Evolutionary conservation across 306 rosid species (phyloP), one percentile per base, ranked within the genome.

Genomic region (Cucurbita ficifolia): DNA sequence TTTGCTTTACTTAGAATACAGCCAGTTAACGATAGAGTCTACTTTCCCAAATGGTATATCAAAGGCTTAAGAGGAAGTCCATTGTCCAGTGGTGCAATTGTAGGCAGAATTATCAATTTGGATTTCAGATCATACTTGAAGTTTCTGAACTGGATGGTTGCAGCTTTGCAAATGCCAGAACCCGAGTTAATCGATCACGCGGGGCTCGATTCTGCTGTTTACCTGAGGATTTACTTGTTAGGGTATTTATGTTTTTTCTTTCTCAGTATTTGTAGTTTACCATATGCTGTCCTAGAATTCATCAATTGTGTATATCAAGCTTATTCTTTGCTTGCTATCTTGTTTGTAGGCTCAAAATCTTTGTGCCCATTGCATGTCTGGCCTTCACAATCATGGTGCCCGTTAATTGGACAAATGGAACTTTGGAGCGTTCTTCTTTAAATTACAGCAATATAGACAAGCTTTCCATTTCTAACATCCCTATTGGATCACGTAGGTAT

Each of bases 1-100:
- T 94, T 94, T 76, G 95, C 98, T 61, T 35, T 90, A 33, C 91
- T 90, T 76, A 90, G 98, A 69, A 88, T 94, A 74, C 97, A 94
- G 75, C 98, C 98, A 17, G 71, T 94, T 81, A 94, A 94, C 7
- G 98, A 94, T 72, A 86, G 98, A 82, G 97, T 94, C 72, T 94
- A 94, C 83, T 94, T 94, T 83, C 98, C 98, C 48, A 94, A 94
- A 85, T 94, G 98, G 98, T 94, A 94, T 75, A 74, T 94, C 72
- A 91, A 87, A 85, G 97, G 97, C 63, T 83, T 90, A 73, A 87
- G 98, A 83, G 72, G 79, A 79, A 90, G 90, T 77, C 98, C 98
- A 5, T 22, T 89, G 87, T 75, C 75, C 5, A 76, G 81, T 36
- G 96, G 98, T 54, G 86, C 87, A 35, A 77, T 90, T 76, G 88